Conservation (phyloP, 352 stramenopile genomes). For the Globisporangium viniferum region DNA sequence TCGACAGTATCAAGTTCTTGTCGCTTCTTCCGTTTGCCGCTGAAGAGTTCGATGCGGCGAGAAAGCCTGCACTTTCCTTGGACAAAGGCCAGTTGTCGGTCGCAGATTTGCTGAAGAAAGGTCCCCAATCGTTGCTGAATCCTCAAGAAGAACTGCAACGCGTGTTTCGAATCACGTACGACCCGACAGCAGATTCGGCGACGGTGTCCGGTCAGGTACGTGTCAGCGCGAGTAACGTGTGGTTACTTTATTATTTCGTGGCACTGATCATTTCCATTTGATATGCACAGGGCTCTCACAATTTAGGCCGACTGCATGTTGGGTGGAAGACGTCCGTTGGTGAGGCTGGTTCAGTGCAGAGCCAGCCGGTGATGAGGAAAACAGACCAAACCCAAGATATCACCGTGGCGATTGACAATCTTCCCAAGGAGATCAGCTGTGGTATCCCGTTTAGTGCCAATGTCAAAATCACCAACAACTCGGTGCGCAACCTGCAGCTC, state of each 20-base stretch:
- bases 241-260: not conserved
- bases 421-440: constrained; percentile 48
- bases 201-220: constrained; percentile 33
- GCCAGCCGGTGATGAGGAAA: constrained; percentile 74
- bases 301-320: constrained; percentile 72
- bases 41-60: constrained; percentile 28
- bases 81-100: not conserved
- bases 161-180: constrained; percentile 57
- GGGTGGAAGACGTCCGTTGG: constrained; percentile 81
- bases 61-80: not conserved
- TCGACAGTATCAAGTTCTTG: constrained; percentile 82
- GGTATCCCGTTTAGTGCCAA: constrained; percentile 49
- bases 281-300: constrained; percentile 43
- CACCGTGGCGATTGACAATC: constrained; percentile 33
- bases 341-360: constrained; percentile 78
- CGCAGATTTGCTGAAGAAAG: constrained; percentile 27
- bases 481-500: constrained; percentile 46
- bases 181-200: constrained; percentile 33
- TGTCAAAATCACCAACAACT: constrained; percentile 69
- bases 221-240: not conserved
- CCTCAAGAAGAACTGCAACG: constrained; percentile 79
- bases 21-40: constrained; percentile 53
- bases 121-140: constrained; percentile 61
- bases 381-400: constrained; percentile 38
- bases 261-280: not conserved